These are phyloP conservation scores for Daedaleopsis sinensis DNA, from an alignment of 768 basidiomycete species.

Conservation along the genomic window DNA sequence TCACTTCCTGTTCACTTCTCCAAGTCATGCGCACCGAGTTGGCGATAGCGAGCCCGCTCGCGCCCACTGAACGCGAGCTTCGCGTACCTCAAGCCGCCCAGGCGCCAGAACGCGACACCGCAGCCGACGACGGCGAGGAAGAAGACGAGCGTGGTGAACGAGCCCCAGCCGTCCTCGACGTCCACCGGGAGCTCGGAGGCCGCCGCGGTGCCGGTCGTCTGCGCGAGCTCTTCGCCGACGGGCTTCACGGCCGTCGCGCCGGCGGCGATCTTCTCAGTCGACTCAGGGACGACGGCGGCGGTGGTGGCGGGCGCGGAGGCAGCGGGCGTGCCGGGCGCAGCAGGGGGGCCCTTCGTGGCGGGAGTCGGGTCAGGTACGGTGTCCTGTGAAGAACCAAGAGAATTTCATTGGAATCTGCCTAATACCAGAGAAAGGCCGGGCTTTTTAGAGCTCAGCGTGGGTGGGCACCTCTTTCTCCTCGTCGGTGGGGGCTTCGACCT, in stretches of 20 bases:
- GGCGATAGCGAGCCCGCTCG: slow-evolving; percentile 24
- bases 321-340: slow-evolving; percentile 6
- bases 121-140: slow-evolving; percentile 47
- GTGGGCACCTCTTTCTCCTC: slow-evolving; percentile 91
- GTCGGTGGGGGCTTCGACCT: slow-evolving; percentile 52
- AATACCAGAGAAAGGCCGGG: slow-evolving; percentile 26
- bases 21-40: slow-evolving; percentile 16
- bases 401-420: slow-evolving; percentile 31
- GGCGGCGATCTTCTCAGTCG: slow-evolving; percentile 16
- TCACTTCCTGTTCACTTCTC: slow-evolving; percentile 10
- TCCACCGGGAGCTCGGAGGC: slow-evolving; percentile 10
- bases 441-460: slow-evolving; percentile 86
- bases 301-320: slow-evolving; percentile 4
- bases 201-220: slow-evolving; percentile 15
- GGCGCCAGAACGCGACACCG: slow-evolving; percentile 47
- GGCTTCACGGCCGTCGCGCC: slow-evolving; percentile 23
- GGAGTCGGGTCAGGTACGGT: slow-evolving; percentile 1
- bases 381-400: slow-evolving; percentile 23
- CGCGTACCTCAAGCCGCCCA: slow-evolving; percentile 51
- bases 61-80: slow-evolving; percentile 41
- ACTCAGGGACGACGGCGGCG: slow-evolving; percentile 7
- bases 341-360: not conserved
- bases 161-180: slow-evolving; percentile 19
- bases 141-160: slow-evolving; percentile 29
- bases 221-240: slow-evolving; percentile 19